Percentiles rank a stretch among this genome's conserved stretches.
Conservation (phyloP, 139 green algal species). For the Penium margaritaceum region DNA sequence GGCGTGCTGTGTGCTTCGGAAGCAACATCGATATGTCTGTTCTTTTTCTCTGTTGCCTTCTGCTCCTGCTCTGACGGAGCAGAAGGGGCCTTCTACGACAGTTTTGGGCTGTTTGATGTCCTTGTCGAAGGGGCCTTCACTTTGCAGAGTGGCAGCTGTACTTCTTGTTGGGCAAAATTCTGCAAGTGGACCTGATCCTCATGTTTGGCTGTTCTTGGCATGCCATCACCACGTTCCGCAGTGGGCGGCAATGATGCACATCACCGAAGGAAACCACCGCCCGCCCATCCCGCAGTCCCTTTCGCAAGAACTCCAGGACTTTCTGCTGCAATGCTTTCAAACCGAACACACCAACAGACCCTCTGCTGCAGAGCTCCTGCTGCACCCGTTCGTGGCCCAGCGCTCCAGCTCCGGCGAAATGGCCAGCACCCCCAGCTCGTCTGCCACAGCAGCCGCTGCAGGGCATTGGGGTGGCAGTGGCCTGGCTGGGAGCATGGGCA, state of each 20-base stretch:
- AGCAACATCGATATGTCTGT: no score
- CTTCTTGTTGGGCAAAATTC: background rate
- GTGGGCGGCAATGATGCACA: constrained; percentile 54
- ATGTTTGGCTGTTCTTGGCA: background rate
- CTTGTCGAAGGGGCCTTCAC: no score
- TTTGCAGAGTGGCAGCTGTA: background rate
- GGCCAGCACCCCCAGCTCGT: background rate
- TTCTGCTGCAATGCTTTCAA: constrained; percentile 79
- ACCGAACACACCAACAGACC: background rate
- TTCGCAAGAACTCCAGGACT: constrained; percentile 69
- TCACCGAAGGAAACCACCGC: constrained; percentile 65
- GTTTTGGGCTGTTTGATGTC: no score
- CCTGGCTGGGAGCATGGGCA: background rate
- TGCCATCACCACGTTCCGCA: background rate
- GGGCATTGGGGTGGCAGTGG: no score
- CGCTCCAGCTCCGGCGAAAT: background rate
- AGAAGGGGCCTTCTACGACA: no score
- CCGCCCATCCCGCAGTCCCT: constrained; percentile 59
- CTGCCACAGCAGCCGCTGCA: no score
- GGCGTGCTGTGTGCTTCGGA: no score
- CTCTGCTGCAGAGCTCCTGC: constrained; percentile 9
- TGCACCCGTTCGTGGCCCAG: constrained; percentile 14
- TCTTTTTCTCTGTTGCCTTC: no score
- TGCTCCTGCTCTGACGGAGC: no score
- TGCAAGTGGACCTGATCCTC: background rate